These are phyloP conservation scores for Pseudopithomyces chartarum DNA, from an alignment of 2,329 filamentous ascomycete species.

Conservation along the genomic window DNA sequence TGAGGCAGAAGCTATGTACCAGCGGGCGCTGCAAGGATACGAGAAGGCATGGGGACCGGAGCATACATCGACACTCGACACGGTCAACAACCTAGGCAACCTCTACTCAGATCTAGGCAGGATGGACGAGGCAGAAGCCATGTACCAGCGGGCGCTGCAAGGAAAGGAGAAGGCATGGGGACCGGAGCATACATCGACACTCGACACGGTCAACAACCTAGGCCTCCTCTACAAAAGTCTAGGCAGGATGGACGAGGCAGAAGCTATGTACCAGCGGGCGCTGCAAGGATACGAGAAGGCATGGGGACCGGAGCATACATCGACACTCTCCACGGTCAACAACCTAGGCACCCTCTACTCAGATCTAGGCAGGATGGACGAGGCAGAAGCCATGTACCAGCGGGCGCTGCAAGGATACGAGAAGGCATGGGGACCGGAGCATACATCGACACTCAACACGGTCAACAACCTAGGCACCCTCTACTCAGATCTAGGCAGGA, in stretches of 20 bases:
- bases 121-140: no score
- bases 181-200: not conserved
- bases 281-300: not conserved
- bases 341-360: not conserved
- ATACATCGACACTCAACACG: conserved; percentile 4
- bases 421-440: not conserved
- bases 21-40: no score
- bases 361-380: not conserved
- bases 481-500: not conserved
- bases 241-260: not conserved
- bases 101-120: no score
- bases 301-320: conserved; percentile 6
- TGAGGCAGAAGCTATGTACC: no score
- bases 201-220: not conserved
- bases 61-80: no score
- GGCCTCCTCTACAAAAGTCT: not conserved
- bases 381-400: conserved; percentile 11
- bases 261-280: conserved; percentile 8
- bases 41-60: no score
- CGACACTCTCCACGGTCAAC: not conserved
- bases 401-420: not conserved
- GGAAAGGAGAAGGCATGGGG: no score
- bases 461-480: not conserved
- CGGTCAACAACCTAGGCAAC: no score
- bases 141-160: no score